Evolutionary conservation across 2,329 filamentous ascomycete species (phyloP), one percentile per base, ranked within the genome.

Genomic region (Fusarium pseudonygamai): DNA sequence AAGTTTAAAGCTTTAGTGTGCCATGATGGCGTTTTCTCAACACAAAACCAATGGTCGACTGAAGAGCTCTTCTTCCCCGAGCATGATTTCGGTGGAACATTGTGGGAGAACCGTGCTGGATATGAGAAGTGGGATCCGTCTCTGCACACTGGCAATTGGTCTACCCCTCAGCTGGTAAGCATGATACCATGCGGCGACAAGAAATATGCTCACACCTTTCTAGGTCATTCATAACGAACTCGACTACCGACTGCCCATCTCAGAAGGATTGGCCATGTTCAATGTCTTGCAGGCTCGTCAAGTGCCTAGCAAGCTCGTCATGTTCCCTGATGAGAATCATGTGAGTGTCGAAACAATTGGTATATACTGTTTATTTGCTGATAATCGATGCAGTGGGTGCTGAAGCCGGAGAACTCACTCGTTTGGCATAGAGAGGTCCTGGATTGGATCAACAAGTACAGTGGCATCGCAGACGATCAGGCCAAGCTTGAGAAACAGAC

Each of bases 371-470:
- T 3, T 40, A 16, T 24, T 52, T 49, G 18, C 60, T 63, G 32
- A 77, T 52, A 10, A 11, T 28, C 11, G 16, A 24, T 46, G 34
- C 57, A 91, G 89, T 92, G 94, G 94, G 95, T 98, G 8, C 79
- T 97, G 60, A 97, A 97, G 80, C 93, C 93, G 0, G 96, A 98
- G 83, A 98, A 98, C 81, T 93, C 91, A 7, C 84, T 98, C 24
- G 87, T 97, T 26, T 98, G 96, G 96, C 95, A 98, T 78, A 89
- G 89, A 63, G 93, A 94, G 65, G 95, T 98, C 22, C 79, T 98
- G 36, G 90, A 90, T 63, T 98, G 93, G 90, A 91, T 92, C 72
- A 92, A 91, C 76, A 88, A 90, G 78, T 90, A 89, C 74, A 86
- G 86, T 30, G 87, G 87, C 0, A 78, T 89, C 28, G 75, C 77